Evolutionary conservation across 1,139 yeast genomes (phyloP).

Genomic region (Scheffersomyces insectosa): DNA sequence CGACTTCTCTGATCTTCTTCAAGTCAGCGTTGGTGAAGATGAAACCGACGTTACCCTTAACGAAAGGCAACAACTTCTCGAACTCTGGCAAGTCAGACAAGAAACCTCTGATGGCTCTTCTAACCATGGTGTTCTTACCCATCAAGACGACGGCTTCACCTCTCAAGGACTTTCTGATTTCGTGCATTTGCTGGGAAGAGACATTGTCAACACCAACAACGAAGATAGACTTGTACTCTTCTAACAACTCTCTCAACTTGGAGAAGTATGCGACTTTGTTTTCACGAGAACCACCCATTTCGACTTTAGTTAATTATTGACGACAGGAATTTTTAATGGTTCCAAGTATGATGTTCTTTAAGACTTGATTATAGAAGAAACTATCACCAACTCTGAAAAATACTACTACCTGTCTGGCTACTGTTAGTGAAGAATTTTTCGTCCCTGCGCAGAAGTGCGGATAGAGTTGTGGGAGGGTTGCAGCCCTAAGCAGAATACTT

Average conservation of each 20-base stretch:
- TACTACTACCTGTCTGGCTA: background rate
- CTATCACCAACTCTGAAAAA: background rate
- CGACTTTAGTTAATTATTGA: conserved; percentile 64
- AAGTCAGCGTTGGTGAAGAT: conserved; percentile 97
- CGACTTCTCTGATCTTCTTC: conserved; percentile 84
- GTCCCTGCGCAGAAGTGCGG: background rate
- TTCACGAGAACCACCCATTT: conserved; percentile 99
- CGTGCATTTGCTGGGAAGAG: conserved; percentile 99
- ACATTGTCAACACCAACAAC: conserved; percentile 99
- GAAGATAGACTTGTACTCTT: conserved; percentile 97
- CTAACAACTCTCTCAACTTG: conserved; percentile 93
- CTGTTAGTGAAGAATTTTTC: conserved; percentile 7
- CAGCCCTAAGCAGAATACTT: background rate
- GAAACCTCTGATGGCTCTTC: conserved; percentile 99
- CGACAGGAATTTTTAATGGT: conserved; percentile 97
- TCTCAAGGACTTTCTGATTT: conserved; percentile 96
- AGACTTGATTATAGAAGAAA: background rate
- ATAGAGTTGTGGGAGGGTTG: background rate
- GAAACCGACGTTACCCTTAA: conserved; percentile 99
- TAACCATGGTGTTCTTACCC: conserved; percentile 99
- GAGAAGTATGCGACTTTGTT: conserved; percentile 94
- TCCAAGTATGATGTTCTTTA: conserved; percentile 16
- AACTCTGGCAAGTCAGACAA: conserved; percentile 90
- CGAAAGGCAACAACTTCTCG: conserved; percentile 92
- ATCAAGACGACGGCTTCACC: conserved; percentile 91